These are phyloP conservation scores for Clarireedia monteithiana DNA, from an alignment of 2,329 filamentous ascomycete species.

Conservation along the genomic window DNA sequence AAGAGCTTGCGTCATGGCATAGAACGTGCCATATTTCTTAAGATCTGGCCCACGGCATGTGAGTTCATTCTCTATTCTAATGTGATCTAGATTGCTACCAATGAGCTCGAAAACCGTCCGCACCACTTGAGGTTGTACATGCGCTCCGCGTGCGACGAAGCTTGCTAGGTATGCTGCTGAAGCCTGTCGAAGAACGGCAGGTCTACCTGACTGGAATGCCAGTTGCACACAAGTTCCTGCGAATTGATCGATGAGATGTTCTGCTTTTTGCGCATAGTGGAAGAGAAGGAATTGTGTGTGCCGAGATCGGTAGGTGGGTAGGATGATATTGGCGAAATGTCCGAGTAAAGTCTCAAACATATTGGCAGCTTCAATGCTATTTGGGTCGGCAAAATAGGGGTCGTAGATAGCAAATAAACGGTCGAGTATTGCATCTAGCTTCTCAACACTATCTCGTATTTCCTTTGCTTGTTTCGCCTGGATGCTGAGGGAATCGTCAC, in stretches of 20 bases:
- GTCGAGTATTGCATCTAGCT: conserved; percentile 86
- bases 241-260: conserved; percentile 73
- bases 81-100: conserved; percentile 65
- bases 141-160: conserved; percentile 84
- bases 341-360: conserved; percentile 72
- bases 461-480: conserved; percentile 57
- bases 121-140: conserved; percentile 69
- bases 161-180: conserved; percentile 90
- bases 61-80: conserved; percentile 65
- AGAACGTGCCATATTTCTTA: conserved; percentile 59
- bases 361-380: conserved; percentile 60
- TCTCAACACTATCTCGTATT: conserved; percentile 75
- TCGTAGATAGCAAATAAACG: conserved; percentile 79
- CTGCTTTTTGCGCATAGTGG: conserved; percentile 82
- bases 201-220: conserved; percentile 54
- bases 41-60: conserved; percentile 76
- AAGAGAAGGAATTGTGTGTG: conserved; percentile 96
- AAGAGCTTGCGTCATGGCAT: conserved; percentile 60
- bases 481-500: conserved; percentile 61
- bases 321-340: conserved; percentile 80
- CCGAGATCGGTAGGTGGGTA: conserved; percentile 84
- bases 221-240: conserved; percentile 68
- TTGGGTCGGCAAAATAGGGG: conserved; percentile 60
- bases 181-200: conserved; percentile 69
- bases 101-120: conserved; percentile 75